Evolutionary conservation across 2,329 filamentous ascomycete genomes (phyloP), one percentile per base, ranked within the genome.

Genomic region (Tolypocladium tundrense): DNA sequence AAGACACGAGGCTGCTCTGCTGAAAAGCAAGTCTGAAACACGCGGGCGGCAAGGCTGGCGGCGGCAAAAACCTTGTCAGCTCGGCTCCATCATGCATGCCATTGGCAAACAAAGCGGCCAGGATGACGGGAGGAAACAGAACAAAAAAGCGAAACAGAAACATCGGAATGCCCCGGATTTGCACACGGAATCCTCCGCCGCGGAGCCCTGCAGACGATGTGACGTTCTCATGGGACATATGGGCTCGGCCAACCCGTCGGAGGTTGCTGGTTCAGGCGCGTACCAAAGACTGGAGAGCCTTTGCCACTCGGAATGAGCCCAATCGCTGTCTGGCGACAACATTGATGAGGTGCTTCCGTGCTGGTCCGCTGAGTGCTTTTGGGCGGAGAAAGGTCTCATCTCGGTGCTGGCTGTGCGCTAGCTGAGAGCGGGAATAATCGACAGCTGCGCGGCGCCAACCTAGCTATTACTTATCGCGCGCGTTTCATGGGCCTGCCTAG

Each of bases 401-500:
- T 54, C 39, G 53, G 51, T 11, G 37, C 13, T 42, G n/a, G 16
- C 5, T 9, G 10, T n/a, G 14, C 40, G n/a, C 51, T 41, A 58
- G 19, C 45, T 21, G 39, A 31, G 40, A 39, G 50, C 13, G 50
- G 54, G 41, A 54, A 55, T 42, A 16, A 56, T 57, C 50, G 54
- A 50, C 54, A 19, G 37, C 39, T 16, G 40, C 7, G 5, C 54
- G 48, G 43, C 35, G 24, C 53, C 43, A 56, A 40, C 13, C 11
- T 39, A 39, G 37, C 4, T 39, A 14, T 14, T 14, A 2, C 8
- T 24, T n/a, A 57, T 55, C 40, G 55, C 7, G 37, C 64, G 63
- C 62, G 61, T 64, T 58, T 63, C 61, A 62, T 60, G 57, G 57
- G 58, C 62, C 61, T 59, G 54, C 53, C 53, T 62, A 62, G 66